phyloP scores from a whole-genome alignment of 2,329 filamentous ascomycete species.

The Cladophialophora psammophila region DNA sequence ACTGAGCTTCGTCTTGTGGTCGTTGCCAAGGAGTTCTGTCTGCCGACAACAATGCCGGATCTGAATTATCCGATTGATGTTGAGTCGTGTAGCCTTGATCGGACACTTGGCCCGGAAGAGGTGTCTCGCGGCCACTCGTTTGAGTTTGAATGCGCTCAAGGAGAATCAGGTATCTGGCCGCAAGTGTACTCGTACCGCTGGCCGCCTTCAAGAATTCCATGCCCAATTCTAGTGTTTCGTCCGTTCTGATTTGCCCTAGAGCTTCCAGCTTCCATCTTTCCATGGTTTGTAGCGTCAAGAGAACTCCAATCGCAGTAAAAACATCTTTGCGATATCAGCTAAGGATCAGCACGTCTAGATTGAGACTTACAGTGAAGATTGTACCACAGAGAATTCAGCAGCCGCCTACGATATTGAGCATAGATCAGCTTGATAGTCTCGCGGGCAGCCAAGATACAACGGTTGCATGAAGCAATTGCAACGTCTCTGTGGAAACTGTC shows the following conservation, averaged over 20 bases:
- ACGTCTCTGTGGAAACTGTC: background rate
- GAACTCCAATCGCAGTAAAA: constrained; percentile 7
- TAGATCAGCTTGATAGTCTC: constrained; percentile 18
- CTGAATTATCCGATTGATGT: background rate
- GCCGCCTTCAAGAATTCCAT: constrained; percentile 5
- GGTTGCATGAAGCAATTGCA: constrained; percentile 3
- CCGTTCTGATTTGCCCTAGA: background rate
- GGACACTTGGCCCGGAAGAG: background rate
- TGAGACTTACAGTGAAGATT: constrained; percentile 21
- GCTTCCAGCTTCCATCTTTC: constrained; percentile 2
- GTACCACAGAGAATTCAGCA: constrained; percentile 21
- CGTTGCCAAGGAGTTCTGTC: background rate
- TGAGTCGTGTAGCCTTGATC: background rate
- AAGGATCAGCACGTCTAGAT: background rate
- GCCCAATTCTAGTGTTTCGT: constrained; percentile 2
- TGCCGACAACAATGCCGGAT: background rate
- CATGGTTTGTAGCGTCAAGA: constrained; percentile 6
- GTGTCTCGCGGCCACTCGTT: constrained; percentile 14
- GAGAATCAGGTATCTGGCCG: constrained; percentile 14
- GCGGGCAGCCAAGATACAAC: constrained; percentile 8
- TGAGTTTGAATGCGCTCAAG: constrained; percentile 19
- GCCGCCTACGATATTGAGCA: constrained; percentile 7
- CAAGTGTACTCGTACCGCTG: constrained; percentile 2
- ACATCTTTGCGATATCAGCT: background rate
- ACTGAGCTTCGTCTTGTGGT: background rate